Base-by-base conservation (phyloP, 768 basidiomycete genomes). In the Tulasnella sp. region DNA sequence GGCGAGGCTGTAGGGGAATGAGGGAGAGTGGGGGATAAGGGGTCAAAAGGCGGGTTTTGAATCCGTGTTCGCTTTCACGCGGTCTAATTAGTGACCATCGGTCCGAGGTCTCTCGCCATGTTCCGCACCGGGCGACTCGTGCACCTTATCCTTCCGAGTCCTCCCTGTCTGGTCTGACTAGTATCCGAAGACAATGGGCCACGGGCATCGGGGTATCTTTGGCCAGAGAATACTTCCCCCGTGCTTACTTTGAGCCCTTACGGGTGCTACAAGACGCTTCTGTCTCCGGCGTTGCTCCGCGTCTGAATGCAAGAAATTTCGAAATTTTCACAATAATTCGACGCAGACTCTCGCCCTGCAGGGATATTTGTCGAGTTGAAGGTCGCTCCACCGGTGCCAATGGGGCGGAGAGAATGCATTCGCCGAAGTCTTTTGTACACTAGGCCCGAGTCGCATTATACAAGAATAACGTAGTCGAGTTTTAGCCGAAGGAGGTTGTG, bases 1-100 rank as follows among this genome's bases (percentile, higher is more conserved):
- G 34, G 14, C 20, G 64, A 69, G 64, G 11, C 16, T 28, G 64
- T 69, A 31, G 18, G 64, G 28, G 64, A 37, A 28, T 69, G 64
- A 37, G 64, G 64, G 64, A 28, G 64, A 31, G 58, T 14, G 34
- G 64, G 14, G 64, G 64, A 69, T 69, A 69, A 69, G 64, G 64
- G 64, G 64, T 69, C 64, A 69, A 69, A 16, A 69, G 64, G 64
- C 64, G 64, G 64, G 64, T 69, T 69, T 37, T 69, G 31, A 69
- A 69, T 69, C 31, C 64, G 64, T 22, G 64, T 69, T 69, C 64
- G 64, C 64, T 69, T 37, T 69, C 64, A 37, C 64, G 64, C 64
- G 64, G 64, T 69, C 64, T 69, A 69, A 69, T 69, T 69, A 69
- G 31, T 69, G 64, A 37, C 64, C 28, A 69, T 69, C 64, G 64